Percentiles rank a stretch among this genome's conserved stretches.
These are phyloP conservation scores for Parasarocladium wereldwijsianum DNA, from an alignment of 2,329 filamentous ascomycete species.

Conservation along the genomic window DNA sequence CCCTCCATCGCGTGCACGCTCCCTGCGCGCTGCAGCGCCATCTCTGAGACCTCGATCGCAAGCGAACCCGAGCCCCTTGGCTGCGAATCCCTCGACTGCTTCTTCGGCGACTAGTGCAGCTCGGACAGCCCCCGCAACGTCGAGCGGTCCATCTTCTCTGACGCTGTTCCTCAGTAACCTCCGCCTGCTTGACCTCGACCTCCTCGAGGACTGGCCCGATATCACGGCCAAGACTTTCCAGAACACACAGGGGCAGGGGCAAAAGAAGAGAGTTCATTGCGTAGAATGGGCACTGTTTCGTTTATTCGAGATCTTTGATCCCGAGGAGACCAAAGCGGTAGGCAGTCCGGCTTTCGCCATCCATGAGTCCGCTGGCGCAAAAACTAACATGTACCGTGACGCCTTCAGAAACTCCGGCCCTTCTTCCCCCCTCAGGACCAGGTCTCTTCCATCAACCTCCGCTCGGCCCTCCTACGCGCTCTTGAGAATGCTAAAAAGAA, in stretches of 20 bases:
- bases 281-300: slow-evolving; percentile 88
- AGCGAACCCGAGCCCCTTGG: not conserved
- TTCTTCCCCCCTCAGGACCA: slow-evolving; percentile 88
- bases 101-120: slow-evolving; percentile 1
- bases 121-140: not conserved
- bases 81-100: not conserved
- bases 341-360: slow-evolving; percentile 8
- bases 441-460: slow-evolving; percentile 79
- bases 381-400: not conserved
- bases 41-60: not conserved
- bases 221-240: slow-evolving; percentile 60
- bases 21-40: slow-evolving; percentile 1
- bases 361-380: not conserved
- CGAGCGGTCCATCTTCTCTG: slow-evolving; percentile 10
- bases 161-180: slow-evolving; percentile 63
- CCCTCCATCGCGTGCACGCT: slow-evolving; percentile 2
- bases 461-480: slow-evolving; percentile 65
- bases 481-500: slow-evolving; percentile 81
- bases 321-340: slow-evolving; percentile 59
- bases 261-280: slow-evolving; percentile 68
- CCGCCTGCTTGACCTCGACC: slow-evolving; percentile 67
- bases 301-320: slow-evolving; percentile 74
- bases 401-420: slow-evolving; percentile 63
- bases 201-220: slow-evolving; percentile 62
- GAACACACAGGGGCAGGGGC: slow-evolving; percentile 41